Evolutionary conservation across 108 stramenopile species (phyloP).

Genomic region (Mediolabrus comicus): DNA sequence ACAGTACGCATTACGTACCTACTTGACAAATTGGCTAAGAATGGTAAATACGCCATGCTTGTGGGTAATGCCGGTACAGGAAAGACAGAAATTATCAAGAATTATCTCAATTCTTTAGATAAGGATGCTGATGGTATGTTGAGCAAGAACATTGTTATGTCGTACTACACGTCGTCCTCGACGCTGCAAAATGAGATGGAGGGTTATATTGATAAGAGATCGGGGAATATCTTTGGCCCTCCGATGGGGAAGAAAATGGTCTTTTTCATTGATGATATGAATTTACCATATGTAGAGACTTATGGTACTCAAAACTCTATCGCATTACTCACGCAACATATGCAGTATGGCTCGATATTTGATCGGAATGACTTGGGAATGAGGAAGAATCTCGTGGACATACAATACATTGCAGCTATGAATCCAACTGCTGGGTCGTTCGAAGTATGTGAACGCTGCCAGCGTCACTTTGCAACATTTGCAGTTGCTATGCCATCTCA

Average conservation of each 20-base stretch:
- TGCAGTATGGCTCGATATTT: slow-evolving; percentile 85
- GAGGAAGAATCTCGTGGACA: slow-evolving; percentile 85
- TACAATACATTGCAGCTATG: slow-evolving; percentile 89
- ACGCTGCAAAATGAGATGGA: slow-evolving; percentile 80
- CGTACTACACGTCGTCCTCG: slow-evolving; percentile 83
- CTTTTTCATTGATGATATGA: slow-evolving; percentile 89
- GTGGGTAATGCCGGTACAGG: slow-evolving; percentile 89
- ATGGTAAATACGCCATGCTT: slow-evolving; percentile 82
- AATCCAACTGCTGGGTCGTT: slow-evolving; percentile 90
- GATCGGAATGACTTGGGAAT: slow-evolving; percentile 83
- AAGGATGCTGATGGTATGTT: slow-evolving; percentile 78
- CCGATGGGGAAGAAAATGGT: slow-evolving; percentile 81
- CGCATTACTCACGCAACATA: slow-evolving; percentile 84
- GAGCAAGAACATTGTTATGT: slow-evolving; percentile 82
- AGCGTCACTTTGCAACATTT: slow-evolving; percentile 87
- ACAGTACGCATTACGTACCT: slow-evolving; percentile 80
- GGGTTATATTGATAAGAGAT: slow-evolving; percentile 85
- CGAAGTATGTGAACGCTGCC: slow-evolving; percentile 85
- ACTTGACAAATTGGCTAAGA: slow-evolving; percentile 71
- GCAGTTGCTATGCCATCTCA: slow-evolving; percentile 75
- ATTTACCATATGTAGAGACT: slow-evolving; percentile 90
- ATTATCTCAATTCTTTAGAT: slow-evolving; percentile 74
- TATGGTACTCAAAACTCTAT: slow-evolving; percentile 92
- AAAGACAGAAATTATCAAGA: slow-evolving; percentile 85
- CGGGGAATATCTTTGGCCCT: slow-evolving; percentile 79